Evolutionary conservation across 176 grass and related monocot species (phyloP).

Genomic region (Chloris gayana): DNA sequence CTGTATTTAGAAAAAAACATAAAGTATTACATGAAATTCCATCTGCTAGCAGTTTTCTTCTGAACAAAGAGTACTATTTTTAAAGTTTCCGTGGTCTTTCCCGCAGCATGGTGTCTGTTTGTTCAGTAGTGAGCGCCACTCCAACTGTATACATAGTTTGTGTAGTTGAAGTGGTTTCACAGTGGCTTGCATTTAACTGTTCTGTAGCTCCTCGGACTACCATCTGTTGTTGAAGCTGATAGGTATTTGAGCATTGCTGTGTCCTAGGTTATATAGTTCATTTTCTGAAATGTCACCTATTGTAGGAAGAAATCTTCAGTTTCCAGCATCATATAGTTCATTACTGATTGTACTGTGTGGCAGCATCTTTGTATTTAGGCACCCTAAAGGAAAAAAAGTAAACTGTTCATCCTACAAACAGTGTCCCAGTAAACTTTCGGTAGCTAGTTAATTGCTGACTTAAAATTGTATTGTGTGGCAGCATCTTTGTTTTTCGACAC

Average conservation of each 20-base stretch:
- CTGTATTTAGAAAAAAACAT: background rate
- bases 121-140: background rate
- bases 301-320: background rate
- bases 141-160: background rate
- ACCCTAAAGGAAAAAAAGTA: constrained; percentile 2
- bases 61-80: background rate
- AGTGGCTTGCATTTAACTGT: background rate
- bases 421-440: background rate
- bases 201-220: background rate
- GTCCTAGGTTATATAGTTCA: too few relatives aligned
- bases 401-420: background rate
- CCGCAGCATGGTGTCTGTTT: background rate
- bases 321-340: background rate
- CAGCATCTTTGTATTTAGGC: background rate
- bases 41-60: background rate
- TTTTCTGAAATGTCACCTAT: background rate
- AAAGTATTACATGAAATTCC: too few relatives aligned
- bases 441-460: background rate
- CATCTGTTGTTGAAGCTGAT: background rate
- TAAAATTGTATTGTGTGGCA: background rate
- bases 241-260: background rate
- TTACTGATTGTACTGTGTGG: background rate
- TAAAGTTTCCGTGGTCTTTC: too few relatives aligned
- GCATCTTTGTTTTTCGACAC: background rate
- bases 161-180: too few relatives aligned